phyloP scores from a whole-genome alignment of 108 stramenopile species.

The Parietichytrium sp. region DNA sequence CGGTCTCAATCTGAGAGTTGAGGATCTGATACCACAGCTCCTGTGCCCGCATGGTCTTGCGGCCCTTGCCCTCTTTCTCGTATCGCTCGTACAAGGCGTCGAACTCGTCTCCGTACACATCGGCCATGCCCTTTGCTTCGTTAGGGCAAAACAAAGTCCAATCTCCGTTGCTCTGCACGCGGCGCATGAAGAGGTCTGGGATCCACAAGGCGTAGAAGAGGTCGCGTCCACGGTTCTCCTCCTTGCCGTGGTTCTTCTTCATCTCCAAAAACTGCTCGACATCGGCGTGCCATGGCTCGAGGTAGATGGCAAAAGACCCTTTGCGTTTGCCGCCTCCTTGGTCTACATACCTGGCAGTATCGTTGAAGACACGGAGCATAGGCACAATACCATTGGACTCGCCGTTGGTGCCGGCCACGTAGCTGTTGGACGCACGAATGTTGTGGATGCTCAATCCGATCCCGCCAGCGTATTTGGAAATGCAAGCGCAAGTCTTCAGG shows the following conservation, averaged over 20 bases:
- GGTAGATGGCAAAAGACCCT: conserved; percentile 93
- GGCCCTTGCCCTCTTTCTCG: conserved; percentile 84
- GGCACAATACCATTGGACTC: conserved; percentile 98
- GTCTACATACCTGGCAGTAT: conserved; percentile 96
- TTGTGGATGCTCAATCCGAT: conserved; percentile 92
- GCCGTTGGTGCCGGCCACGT: conserved; percentile 97
- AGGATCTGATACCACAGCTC: conserved; percentile 96
- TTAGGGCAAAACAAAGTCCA: conserved; percentile 97
- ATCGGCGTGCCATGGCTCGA: conserved; percentile 99
- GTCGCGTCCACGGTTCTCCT: conserved; percentile 89
- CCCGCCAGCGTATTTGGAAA: conserved; percentile 98
- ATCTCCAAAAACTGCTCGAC: conserved; percentile 88
- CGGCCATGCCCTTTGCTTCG: conserved; percentile 90
- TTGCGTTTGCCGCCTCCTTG: conserved; percentile 99
- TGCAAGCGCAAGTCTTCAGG: conserved; percentile 94
- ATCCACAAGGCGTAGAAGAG: conserved; percentile 99
- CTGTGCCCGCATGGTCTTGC: conserved; percentile 88
- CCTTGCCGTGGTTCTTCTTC: conserved; percentile 98
- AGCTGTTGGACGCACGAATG: conserved; percentile 83
- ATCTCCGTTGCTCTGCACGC: conserved; percentile 82
- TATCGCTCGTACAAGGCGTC: conserved; percentile 86
- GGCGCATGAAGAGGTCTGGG: conserved; percentile 97
- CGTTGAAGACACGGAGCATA: conserved; percentile 99
- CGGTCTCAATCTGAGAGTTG: conserved; percentile 97
- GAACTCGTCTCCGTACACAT: conserved; percentile 85